Base-by-base conservation (phyloP, 2,329 filamentous ascomycete genomes). In the Colletotrichum australisinense region DNA sequence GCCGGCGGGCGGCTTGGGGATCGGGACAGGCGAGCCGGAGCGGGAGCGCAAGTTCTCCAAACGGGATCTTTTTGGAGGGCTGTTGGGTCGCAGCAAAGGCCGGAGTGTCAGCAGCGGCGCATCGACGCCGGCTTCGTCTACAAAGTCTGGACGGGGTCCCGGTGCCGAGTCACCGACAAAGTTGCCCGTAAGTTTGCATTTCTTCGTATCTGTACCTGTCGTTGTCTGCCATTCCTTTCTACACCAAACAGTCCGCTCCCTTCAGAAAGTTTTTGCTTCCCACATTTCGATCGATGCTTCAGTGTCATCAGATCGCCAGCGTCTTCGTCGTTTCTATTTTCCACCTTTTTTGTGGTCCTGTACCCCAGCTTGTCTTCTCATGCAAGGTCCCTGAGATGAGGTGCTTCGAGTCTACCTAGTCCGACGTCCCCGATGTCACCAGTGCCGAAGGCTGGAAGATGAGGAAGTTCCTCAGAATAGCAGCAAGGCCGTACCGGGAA, bases 51-150 rank as follows among this genome's bases (percentile, higher is more conserved):
- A 76, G 68, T 76, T 76, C 22, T 80, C 79, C 46, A 81, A 79
- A 74, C 80, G 81, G 67, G 78, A 79, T 49, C 80, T 80, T 75
- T 77, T 82, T 67, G 78, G 78, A 14, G 78, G 73, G 38, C 74
- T 82, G 58, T 69, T 82, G 57, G 79, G 76, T 71, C 78, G 76
- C 72, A 73, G 77, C 35, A 77, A 72, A 75, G 42, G 72, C 66
- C 65, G 73, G 35, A 52, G 59, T 60, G 63, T 26, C 60, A 63
- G n/a, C 49, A 35, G 67, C 58, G 62, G 26, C 57, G 59, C 56
- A 35, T 64, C 35, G 69, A 53, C 66, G 52, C 32, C 66, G 26
- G 42, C 70, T 19, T 53, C 62, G 46, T 65, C 63, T 16, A 57
- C 49, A n/a, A 65, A 56, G 32, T 57, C 63, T 52, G 67, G 66